Percentiles rank a stretch among this genome's conserved stretches.
Conservation (phyloP, 2,329 filamentous ascomycete genomes). For the Rutstroemia sp. region DNA sequence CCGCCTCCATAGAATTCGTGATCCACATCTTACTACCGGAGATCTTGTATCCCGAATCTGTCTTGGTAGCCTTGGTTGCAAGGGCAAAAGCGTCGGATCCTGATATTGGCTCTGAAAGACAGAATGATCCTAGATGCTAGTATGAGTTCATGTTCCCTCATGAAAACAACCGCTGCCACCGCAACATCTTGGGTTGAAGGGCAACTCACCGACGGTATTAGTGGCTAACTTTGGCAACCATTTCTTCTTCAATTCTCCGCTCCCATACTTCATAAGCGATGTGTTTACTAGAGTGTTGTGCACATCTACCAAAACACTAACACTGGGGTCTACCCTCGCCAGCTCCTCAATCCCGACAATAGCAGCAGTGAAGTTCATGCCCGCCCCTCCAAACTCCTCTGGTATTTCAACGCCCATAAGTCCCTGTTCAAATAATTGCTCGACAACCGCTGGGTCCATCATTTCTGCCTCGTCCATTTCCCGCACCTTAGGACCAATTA, state of each 20-base stretch:
- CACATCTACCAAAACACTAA: constrained; percentile 91
- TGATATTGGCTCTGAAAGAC: constrained; percentile 83
- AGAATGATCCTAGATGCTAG: constrained; percentile 59
- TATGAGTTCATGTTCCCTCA: too few relatives aligned
- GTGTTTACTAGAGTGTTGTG: constrained; percentile 99
- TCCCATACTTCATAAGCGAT: constrained; percentile 78
- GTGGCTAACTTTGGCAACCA: constrained; percentile 89
- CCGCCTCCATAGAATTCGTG: constrained; percentile 90
- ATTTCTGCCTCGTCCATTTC: constrained; percentile 96
- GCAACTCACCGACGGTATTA: constrained; percentile 59
- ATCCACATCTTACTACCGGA: constrained; percentile 99
- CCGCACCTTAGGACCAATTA: constrained; percentile 82
- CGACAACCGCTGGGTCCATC: constrained; percentile 84
- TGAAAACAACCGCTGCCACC: background rate
- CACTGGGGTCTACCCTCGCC: constrained; percentile 86
- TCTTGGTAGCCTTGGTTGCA: constrained; percentile 82
- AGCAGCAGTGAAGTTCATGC: constrained; percentile 97
- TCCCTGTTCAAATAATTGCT: constrained; percentile 94
- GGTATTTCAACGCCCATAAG: constrained; percentile 97
- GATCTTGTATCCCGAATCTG: constrained; percentile 75
- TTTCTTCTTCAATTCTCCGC: constrained; percentile 68
- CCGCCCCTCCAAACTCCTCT: constrained; percentile 91
- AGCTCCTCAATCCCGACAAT: constrained; percentile 97
- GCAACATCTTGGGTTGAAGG: background rate
- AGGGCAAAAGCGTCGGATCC: constrained; percentile 95